Percentiles rank a stretch among this genome's conserved stretches.
Evolutionary conservation across 352 stramenopile species (phyloP).

Genomic region (Pythium dissimile): DNA sequence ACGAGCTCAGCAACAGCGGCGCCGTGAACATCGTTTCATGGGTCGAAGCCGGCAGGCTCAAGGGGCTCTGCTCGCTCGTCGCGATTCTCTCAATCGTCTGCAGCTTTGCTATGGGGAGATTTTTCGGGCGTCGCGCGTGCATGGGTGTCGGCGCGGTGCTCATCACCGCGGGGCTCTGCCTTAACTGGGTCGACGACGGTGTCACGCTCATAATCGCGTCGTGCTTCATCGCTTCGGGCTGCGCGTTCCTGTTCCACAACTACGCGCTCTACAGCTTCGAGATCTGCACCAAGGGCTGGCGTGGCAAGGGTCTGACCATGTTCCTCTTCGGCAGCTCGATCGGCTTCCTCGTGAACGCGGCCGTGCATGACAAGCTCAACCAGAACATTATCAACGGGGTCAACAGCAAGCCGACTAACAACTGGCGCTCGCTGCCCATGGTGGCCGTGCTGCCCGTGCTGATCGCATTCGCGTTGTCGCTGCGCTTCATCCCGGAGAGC

Average conservation of each 20-base stretch:
- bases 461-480: slow-evolving; percentile 43
- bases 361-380: slow-evolving; percentile 58
- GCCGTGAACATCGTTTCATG: slow-evolving; percentile 40
- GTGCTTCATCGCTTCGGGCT: slow-evolving; percentile 49
- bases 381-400: slow-evolving; percentile 20
- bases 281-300: slow-evolving; percentile 85
- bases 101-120: slow-evolving; percentile 51
- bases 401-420: slow-evolving; percentile 40
- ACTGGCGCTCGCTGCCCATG: slow-evolving; percentile 63
- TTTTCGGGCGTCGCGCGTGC: slow-evolving; percentile 52
- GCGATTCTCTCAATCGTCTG: slow-evolving; percentile 48
- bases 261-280: slow-evolving; percentile 81
- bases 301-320: slow-evolving; percentile 79
- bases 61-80: slow-evolving; percentile 44
- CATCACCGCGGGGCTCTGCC: slow-evolving; percentile 41
- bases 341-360: slow-evolving; percentile 61
- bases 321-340: slow-evolving; percentile 75
- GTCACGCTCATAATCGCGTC: slow-evolving; percentile 50
- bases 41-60: slow-evolving; percentile 54
- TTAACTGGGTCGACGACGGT: slow-evolving; percentile 64
- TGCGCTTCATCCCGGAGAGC: slow-evolving; percentile 77
- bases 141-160: slow-evolving; percentile 56
- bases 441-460: slow-evolving; percentile 59
- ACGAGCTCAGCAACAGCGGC: slow-evolving; percentile 27
- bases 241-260: slow-evolving; percentile 68